Percentiles rank a stretch among this genome's conserved stretches.
Conservation (phyloP, 2,329 filamentous ascomycete species). For the Corinectria fuckeliana region DNA sequence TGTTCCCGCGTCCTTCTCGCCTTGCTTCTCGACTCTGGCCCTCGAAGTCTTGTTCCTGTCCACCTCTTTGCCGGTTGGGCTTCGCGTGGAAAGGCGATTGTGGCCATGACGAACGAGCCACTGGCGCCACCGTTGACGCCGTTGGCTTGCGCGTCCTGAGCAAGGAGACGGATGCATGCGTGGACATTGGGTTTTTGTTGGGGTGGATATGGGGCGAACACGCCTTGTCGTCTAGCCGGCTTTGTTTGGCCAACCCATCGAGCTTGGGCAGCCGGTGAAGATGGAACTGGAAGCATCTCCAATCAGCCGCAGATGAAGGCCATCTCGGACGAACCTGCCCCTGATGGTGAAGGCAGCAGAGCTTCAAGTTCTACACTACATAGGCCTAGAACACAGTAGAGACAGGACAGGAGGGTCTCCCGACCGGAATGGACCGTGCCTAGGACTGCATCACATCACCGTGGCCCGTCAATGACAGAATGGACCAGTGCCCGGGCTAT, state of each 20-base stretch:
- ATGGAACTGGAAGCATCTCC: too few species aligned
- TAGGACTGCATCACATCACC: not conserved
- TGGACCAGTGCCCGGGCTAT: constrained; percentile 3
- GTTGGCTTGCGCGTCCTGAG: constrained; percentile 7
- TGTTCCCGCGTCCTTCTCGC: not conserved
- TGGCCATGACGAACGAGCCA: not conserved
- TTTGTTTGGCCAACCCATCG: not conserved
- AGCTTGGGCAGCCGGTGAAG: not conserved
- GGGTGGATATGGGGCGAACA: not conserved
- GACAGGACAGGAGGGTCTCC: too few species aligned
- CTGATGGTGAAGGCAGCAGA: not conserved
- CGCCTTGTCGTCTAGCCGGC: not conserved
- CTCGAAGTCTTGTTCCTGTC: not conserved
- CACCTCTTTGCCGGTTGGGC: not conserved
- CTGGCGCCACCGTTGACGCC: constrained; percentile 1
- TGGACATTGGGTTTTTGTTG: not conserved
- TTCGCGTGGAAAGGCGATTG: not conserved
- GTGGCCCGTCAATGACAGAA: constrained; percentile 8
- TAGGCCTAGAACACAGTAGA: too few species aligned
- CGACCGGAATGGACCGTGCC: constrained; percentile 23
- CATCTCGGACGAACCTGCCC: not conserved
- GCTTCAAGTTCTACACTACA: constrained; percentile 10
- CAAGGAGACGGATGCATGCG: not conserved
- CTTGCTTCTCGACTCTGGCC: not conserved
- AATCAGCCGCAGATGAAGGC: too few species aligned